Evolutionary conservation across 2,329 filamentous ascomycete genomes (phyloP).

Genomic region (Aureobasidium sp.): DNA sequence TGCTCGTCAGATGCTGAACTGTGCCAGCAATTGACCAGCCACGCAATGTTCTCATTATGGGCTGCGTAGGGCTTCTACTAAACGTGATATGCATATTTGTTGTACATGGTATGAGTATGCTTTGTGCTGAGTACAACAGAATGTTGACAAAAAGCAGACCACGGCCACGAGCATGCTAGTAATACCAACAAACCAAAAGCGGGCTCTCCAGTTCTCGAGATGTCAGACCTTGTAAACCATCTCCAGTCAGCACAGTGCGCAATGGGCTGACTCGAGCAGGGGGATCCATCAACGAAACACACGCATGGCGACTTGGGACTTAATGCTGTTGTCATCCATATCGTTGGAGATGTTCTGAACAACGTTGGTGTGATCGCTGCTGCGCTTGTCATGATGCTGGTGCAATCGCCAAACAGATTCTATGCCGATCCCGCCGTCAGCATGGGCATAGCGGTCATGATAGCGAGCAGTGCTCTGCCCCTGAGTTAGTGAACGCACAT

Average conservation of each 20-base stretch:
- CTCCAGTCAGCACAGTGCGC: background rate
- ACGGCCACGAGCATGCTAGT: conserved; percentile 6
- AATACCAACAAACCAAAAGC: background rate
- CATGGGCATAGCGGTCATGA: conserved; percentile 66
- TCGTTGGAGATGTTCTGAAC: conserved; percentile 66
- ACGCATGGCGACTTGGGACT: conserved; percentile 58
- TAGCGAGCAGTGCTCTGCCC: conserved; percentile 31
- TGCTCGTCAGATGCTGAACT: conserved; percentile 31
- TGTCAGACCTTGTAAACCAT: background rate
- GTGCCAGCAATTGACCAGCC: conserved; percentile 56
- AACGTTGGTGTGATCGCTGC: conserved; percentile 69
- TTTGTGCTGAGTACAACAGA: background rate
- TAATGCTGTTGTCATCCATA: conserved; percentile 63
- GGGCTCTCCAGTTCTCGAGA: background rate
- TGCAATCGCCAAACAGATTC: conserved; percentile 50
- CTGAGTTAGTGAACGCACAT: background rate
- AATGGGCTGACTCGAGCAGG: background rate
- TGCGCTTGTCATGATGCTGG: conserved; percentile 62
- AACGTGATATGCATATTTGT: conserved; percentile 62
- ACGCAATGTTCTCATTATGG: conserved; percentile 60
- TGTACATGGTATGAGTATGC: conserved; percentile 31
- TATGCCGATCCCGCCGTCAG: conserved; percentile 67
- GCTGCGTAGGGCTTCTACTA: conserved; percentile 57
- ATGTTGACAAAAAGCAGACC: conserved; percentile 4
- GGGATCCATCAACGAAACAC: conserved; percentile 14